Conservation (phyloP, 352 stramenopile genomes). For the Phytophthora rubi region DNA sequence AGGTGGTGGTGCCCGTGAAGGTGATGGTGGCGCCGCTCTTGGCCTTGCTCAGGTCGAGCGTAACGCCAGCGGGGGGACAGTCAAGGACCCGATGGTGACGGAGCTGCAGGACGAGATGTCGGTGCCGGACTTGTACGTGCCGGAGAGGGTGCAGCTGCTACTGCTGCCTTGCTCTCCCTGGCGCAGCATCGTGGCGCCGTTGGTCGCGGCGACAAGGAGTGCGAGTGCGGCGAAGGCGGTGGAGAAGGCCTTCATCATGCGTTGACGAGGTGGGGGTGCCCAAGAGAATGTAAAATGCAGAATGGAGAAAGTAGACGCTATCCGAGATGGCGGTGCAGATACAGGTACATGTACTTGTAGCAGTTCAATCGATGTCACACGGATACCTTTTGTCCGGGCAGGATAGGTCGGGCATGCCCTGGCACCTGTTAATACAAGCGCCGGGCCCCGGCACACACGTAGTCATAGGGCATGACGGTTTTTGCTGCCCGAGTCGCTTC, state of each 20-base stretch:
- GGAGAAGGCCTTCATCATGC: neutral
- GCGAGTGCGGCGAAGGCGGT: neutral
- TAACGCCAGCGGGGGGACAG: neutral
- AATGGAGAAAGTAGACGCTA: neutral
- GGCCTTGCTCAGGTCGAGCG: neutral
- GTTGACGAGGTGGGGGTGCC: neutral
- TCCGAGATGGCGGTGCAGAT: neutral
- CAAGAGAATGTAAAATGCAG: neutral
- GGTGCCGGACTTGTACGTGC: neutral
- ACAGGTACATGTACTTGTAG: neutral
- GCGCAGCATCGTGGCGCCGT: neutral
- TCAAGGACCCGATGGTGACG: neutral
- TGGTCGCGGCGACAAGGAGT: neutral
- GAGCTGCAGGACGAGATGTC: neutral
- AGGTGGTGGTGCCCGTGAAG: neutral
- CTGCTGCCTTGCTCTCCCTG: neutral
- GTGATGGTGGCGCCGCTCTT: neutral
- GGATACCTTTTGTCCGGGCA: neutral
- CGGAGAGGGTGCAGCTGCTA: neutral
- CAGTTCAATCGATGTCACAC: neutral
- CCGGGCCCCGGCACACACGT: neutral
- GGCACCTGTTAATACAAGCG: slow-evolving; percentile 1
- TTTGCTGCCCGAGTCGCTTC: neutral
- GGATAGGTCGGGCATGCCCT: neutral
- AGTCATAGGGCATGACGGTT: neutral